phyloP scores from a whole-genome alignment of 163 green algal species.

The Chloromonas sp. region DNA sequence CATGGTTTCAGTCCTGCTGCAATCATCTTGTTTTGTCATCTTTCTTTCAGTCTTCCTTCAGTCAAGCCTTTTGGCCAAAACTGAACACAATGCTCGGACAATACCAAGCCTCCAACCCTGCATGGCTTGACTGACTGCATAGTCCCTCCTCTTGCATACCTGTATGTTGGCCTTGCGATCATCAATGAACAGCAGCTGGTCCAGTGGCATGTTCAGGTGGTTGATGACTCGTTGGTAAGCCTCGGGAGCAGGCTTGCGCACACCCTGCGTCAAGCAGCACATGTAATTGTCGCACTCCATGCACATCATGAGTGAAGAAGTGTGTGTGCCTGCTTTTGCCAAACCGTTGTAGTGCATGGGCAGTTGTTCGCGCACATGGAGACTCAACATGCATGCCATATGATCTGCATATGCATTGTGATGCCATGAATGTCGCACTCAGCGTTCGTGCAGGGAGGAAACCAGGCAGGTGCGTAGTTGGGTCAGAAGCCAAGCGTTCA shows the following conservation, averaged over 20 bases:
- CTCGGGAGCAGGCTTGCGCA: slow-evolving; percentile 2
- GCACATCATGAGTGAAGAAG: neutral
- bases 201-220: neutral
- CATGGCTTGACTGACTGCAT: neutral
- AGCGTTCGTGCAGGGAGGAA: too few relatives aligned
- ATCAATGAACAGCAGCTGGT: neutral
- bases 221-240: neutral
- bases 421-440: too few relatives aligned
- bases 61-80: too few relatives aligned
- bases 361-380: neutral
- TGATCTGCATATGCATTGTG: too few relatives aligned
- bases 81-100: too few relatives aligned
- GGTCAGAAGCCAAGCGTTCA: too few relatives aligned
- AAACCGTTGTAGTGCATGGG: neutral
- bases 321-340: neutral
- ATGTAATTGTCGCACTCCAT: too few relatives aligned
- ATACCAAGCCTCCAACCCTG: neutral
- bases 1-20: too few relatives aligned
- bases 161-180: slow-evolving; percentile 3
- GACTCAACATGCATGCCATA: neutral
- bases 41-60: too few relatives aligned
- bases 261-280: neutral
- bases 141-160: neutral
- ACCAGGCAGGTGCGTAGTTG: too few relatives aligned
- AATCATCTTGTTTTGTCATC: too few relatives aligned